These are phyloP conservation scores for Magnaporthales sp. DNA, from an alignment of 2,329 filamentous ascomycete species.

Conservation along the genomic window DNA sequence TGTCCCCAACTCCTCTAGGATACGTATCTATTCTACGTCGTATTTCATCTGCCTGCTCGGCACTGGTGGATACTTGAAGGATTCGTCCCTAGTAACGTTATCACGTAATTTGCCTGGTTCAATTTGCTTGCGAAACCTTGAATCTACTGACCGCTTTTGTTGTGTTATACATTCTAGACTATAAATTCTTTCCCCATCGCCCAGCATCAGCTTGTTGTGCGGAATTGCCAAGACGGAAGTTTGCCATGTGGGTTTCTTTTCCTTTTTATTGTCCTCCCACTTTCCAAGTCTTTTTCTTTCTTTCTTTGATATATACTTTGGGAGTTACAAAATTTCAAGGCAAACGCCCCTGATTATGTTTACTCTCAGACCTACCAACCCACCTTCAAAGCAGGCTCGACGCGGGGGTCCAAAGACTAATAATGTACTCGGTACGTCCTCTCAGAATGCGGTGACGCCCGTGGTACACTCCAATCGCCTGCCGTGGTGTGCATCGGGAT, in stretches of 20 bases:
- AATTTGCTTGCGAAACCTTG: not conserved
- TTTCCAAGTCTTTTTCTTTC: not conserved
- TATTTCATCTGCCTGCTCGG: not conserved
- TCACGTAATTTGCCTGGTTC: not conserved
- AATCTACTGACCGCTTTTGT: not conserved
- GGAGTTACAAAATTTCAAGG: not conserved
- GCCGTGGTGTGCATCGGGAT: not conserved
- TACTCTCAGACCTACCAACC: not conserved
- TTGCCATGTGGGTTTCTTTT: slow-evolving; percentile 2
- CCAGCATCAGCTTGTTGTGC: not conserved
- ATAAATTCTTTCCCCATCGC: not conserved
- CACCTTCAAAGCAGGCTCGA: not conserved
- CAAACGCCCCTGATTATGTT: not conserved
- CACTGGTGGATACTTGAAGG: not conserved
- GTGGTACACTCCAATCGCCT: not conserved
- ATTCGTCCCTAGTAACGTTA: not conserved
- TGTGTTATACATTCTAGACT: not conserved
- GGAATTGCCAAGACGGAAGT: not conserved
- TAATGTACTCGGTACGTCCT: not conserved
- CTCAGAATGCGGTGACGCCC: not conserved
- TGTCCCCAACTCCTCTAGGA: too few relatives aligned
- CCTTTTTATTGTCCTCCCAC: not conserved
- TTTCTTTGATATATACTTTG: too few relatives aligned
- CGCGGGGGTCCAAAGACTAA: too few relatives aligned
- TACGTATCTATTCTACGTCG: too few relatives aligned